Evolutionary conservation across 2,329 filamentous ascomycete species (phyloP).

Genomic region (Alternaria sp.): DNA sequence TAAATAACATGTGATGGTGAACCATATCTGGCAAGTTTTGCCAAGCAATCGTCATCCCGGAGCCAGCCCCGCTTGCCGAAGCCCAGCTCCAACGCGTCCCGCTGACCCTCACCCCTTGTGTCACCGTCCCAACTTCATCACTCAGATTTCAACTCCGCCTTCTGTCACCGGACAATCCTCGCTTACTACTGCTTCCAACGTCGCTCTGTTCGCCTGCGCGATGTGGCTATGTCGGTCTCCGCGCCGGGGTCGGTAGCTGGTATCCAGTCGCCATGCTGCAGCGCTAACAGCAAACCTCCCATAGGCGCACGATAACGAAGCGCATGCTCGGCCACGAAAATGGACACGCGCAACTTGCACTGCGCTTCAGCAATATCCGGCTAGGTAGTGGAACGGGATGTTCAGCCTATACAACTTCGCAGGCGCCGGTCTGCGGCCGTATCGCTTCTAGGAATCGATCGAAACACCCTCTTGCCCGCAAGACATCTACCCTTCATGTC

Average conservation of each 20-base stretch:
- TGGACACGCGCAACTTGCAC: neutral
- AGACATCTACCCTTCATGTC: too few relatives aligned
- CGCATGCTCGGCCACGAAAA: neutral
- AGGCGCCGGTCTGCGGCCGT: neutral
- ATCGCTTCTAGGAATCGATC: neutral
- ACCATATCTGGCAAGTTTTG: too few relatives aligned
- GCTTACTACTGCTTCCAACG: neutral
- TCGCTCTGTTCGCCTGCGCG: neutral
- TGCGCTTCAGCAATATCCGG: neutral
- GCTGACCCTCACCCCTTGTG: neutral
- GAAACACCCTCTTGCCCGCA: neutral
- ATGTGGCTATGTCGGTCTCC: neutral
- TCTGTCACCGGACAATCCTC: neutral
- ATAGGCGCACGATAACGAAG: neutral
- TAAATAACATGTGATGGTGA: too few relatives aligned
- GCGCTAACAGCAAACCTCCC: neutral
- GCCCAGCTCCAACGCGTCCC: neutral
- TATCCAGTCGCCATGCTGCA: neutral
- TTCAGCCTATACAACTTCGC: neutral
- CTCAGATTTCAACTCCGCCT: too few relatives aligned
- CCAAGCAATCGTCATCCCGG: neutral
- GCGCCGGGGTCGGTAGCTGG: neutral
- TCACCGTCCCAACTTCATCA: neutral
- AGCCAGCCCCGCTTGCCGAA: neutral
- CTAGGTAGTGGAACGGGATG: neutral